These are phyloP conservation scores for Dothidotthia symphoricarpi DNA, from an alignment of 2,329 filamentous ascomycete genomes.

Conservation along the genomic window DNA sequence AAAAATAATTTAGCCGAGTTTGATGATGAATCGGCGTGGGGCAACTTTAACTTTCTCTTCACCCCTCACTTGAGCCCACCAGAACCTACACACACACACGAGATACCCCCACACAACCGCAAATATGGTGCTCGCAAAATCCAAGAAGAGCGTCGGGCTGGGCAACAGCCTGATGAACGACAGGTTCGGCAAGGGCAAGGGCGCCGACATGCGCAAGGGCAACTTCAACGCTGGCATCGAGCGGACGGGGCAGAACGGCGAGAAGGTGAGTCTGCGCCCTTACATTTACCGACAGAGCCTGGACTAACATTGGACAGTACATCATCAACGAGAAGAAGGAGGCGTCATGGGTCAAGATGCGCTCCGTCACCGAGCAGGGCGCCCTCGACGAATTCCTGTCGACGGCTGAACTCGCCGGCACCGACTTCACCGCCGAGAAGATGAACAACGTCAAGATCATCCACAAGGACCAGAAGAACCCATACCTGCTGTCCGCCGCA, in stretches of 20 bases:
- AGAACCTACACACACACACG: conserved; percentile 4
- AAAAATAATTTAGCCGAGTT: conserved; percentile 62
- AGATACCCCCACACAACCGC: conserved; percentile 12
- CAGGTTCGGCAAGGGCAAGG: conserved; percentile 91
- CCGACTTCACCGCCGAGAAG: conserved; percentile 98
- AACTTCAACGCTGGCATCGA: conserved; percentile 65
- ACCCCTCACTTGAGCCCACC: conserved; percentile 8
- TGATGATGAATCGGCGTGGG: conserved; percentile 56
- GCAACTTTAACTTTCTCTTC: conserved; percentile 23
- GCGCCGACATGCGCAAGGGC: conserved; percentile 73
- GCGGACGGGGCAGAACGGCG: conserved; percentile 70
- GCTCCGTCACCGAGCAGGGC: conserved; percentile 94
- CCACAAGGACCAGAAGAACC: conserved; percentile 92
- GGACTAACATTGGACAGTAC: conserved; percentile 57
- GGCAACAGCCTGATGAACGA: conserved; percentile 99
- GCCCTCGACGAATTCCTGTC: conserved; percentile 95
- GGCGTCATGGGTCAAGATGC: conserved; percentile 98
- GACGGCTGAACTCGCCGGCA: conserved; percentile 94
- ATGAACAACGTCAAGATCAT: conserved; percentile 99
- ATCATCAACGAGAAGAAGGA: conserved; percentile 88
- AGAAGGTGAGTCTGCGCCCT: conserved; percentile 56
- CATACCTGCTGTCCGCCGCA: conserved; percentile 79
- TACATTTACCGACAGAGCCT: too few species aligned
- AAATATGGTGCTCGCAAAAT: conserved; percentile 79
- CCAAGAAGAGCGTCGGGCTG: conserved; percentile 90